Conservation (phyloP, 345 rosid genomes). For the Populus nigra region DNA sequence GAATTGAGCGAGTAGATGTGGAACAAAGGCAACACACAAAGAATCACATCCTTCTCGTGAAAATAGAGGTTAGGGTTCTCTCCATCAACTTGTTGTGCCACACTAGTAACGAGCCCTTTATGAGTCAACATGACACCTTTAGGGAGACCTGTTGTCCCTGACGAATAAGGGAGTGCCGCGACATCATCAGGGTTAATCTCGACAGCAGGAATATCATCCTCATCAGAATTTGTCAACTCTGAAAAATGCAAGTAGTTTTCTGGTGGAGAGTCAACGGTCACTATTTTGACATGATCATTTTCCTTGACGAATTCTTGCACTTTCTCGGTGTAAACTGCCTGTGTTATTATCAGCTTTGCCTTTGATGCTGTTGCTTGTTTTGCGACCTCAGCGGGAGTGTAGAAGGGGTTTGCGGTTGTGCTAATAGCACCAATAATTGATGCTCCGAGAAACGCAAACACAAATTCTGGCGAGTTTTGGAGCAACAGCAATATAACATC, state of each 20-base stretch:
- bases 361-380: conserved; percentile 65
- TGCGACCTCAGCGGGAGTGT: conserved; percentile 63
- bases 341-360: conserved; percentile 58
- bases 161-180: conserved; percentile 86
- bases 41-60: conserved; percentile 61
- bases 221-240: conserved; percentile 49
- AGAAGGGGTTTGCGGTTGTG: conserved; percentile 85
- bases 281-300: conserved; percentile 24
- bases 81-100: conserved; percentile 91
- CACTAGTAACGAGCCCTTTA: conserved; percentile 68
- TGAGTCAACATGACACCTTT: conserved; percentile 96
- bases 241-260: conserved; percentile 63
- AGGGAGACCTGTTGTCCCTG: conserved; percentile 92
- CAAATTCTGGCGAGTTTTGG: conserved; percentile 67
- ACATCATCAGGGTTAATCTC: conserved; percentile 60
- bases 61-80: conserved; percentile 86
- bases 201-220: conserved; percentile 32
- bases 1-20: conserved; percentile 77
- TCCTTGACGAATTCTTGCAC: conserved; percentile 38
- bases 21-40: conserved; percentile 74
- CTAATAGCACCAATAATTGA: conserved; percentile 60
- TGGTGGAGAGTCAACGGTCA: conserved; percentile 38
- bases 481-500: conserved; percentile 79
- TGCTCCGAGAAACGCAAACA: conserved; percentile 70
- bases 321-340: conserved; percentile 52